Base-by-base conservation (phyloP, 1,284 basidiomycete genomes). In the Trichosporon coremiiforme region DNA sequence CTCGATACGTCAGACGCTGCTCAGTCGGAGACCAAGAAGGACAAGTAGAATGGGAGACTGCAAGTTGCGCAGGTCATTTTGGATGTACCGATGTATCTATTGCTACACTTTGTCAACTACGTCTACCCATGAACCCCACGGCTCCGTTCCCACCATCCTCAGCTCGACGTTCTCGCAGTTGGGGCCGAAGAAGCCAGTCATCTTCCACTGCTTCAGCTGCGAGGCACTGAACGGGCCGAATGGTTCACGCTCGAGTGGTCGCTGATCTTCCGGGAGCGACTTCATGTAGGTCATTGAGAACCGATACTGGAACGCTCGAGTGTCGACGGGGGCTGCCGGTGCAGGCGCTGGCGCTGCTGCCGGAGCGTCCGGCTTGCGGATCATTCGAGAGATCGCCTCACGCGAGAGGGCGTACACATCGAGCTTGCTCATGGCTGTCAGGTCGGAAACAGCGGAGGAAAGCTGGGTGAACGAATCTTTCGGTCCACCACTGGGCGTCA, bases 341-440 rank as follows among this genome's bases (percentile, higher is more conserved):
- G 75, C 50, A 8, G 57, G 50, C 3, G 68, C 68, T 25, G 69
- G n/a, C n/a, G n/a, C n/a, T n/a, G n/a, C 53, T 0, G 68, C 57
- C 22, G 67, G 36, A 12, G 65, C 50, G n/a, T 65, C 50, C 4
- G 70, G 25, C 55, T 69, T 70, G 12, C 70, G 70, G 1, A 83
- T 74, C 80, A 84, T 82, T 7, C 84, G 76, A 65, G 84, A 82
- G 22, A 85, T 77, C 7, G 82, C 77, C 74, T 84, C 83, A 47
- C 79, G 75, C 1, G 84, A 82, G 50, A 84, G 73, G 7, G 82
- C 82, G 73, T 85, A 84, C 29, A 85, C 82, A 71, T 85, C 84
- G 15, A 85, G 76, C 55, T 83, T 80, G 33, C 81, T 82, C 29
- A 81, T 77, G 12, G 79, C 74, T 0, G 81, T 79, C 20, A 85